A percentile compares a stretch with the other conserved stretches of the same genome.
Conservation (phyloP, 805 yeast genomes). For the Candida morakotiae region DNA sequence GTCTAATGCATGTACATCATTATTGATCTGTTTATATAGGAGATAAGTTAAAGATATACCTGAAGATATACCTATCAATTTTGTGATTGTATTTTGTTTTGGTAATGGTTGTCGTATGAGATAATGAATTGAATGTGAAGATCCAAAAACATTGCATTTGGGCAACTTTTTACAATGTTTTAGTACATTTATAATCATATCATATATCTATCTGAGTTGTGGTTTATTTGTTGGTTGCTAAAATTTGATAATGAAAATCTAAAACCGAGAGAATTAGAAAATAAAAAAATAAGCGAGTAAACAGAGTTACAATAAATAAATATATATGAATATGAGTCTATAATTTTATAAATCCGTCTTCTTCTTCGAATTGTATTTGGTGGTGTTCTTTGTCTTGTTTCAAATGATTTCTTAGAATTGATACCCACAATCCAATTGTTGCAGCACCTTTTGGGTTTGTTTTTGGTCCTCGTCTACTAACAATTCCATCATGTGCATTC, state of each 20-base stretch:
- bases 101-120: conserved; percentile 1
- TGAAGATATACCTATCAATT: conserved; percentile 1
- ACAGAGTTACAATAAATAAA: neutral
- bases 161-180: no score
- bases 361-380: no score
- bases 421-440: conserved; percentile 47
- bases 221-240: conserved; percentile 1
- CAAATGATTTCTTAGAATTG: conserved; percentile 30
- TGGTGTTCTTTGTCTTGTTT: conserved; percentile 5
- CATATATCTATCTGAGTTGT: no score
- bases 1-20: conserved; percentile 30
- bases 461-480: conserved; percentile 65
- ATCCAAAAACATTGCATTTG: no score
- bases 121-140: neutral
- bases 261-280: conserved; percentile 3
- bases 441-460: conserved; percentile 51
- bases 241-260: no score
- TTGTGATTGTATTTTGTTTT: neutral
- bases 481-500: conserved; percentile 85
- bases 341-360: neutral
- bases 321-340: neutral
- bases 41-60: conserved; percentile 3
- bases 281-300: no score
- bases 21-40: conserved; percentile 7
- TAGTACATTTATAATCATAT: neutral